phyloP scores from a whole-genome alignment of 495 filamentous ascomycete genomes.

The Pyrenula aspistea region DNA sequence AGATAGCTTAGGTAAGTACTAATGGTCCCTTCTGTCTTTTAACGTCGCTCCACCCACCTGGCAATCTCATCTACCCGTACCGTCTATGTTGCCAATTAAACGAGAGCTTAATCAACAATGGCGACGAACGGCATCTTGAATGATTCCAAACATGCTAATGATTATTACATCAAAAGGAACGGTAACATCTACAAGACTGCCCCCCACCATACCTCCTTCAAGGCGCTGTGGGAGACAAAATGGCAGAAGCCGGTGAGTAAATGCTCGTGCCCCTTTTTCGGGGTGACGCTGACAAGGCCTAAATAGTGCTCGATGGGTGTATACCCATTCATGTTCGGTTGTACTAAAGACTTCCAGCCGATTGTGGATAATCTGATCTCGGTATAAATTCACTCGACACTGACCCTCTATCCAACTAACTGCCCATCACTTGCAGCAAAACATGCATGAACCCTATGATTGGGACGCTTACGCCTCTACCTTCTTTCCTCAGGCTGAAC shows the following conservation, averaged over 20 bases:
- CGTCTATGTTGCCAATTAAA: too few relatives aligned
- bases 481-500: conserved; percentile 46
- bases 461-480: conserved; percentile 45
- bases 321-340: conserved; percentile 71
- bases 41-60: too few relatives aligned
- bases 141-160: neutral
- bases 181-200: neutral
- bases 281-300: conserved; percentile 3
- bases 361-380: conserved; percentile 52
- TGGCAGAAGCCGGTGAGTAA: conserved; percentile 57
- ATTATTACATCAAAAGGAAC: neutral
- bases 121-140: neutral
- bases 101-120: neutral
- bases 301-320: conserved; percentile 47
- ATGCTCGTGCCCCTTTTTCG: neutral
- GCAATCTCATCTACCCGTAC: too few relatives aligned
- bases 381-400: conserved; percentile 19
- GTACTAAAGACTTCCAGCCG: conserved; percentile 58
- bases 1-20: too few relatives aligned
- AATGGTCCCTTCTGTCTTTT: too few relatives aligned
- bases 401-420: neutral
- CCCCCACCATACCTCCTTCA: conserved; percentile 58
- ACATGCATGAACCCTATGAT: conserved; percentile 52
- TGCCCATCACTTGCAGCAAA: conserved; percentile 28
- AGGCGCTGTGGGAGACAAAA: conserved; percentile 69